Evolutionary conservation across 2,329 filamentous ascomycete species (phyloP).

Genomic region (Lachnellula occidentalis): DNA sequence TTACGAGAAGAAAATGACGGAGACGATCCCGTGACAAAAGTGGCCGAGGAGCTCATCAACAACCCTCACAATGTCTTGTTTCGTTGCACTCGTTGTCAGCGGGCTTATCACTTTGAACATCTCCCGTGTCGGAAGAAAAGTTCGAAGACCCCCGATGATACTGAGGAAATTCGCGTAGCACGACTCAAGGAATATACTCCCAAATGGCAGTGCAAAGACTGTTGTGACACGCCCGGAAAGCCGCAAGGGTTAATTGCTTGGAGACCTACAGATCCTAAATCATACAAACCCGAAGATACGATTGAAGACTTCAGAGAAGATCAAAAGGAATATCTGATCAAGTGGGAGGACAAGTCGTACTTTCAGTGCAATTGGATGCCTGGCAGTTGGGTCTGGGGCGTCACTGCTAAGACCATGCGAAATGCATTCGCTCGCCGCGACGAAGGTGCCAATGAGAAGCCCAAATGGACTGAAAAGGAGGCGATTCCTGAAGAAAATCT

Average conservation of each 20-base stretch:
- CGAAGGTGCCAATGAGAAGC: slow-evolving; percentile 49
- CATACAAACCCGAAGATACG: slow-evolving; percentile 46
- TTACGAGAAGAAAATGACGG: slow-evolving; percentile 74
- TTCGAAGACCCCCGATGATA: slow-evolving; percentile 34
- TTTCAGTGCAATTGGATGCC: slow-evolving; percentile 81
- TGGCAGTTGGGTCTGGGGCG: slow-evolving; percentile 81
- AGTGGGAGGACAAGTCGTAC: slow-evolving; percentile 79
- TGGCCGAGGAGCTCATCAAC: slow-evolving; percentile 63
- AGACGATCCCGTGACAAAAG: slow-evolving; percentile 65
- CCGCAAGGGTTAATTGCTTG: slow-evolving; percentile 81
- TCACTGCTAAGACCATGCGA: slow-evolving; percentile 58
- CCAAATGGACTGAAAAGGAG: slow-evolving; percentile 66
- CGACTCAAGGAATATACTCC: slow-evolving; percentile 66
- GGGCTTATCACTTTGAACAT: slow-evolving; percentile 81
- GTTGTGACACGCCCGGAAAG: slow-evolving; percentile 57
- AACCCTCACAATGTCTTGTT: slow-evolving; percentile 74
- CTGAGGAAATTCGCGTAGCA: slow-evolving; percentile 49
- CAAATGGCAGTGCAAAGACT: slow-evolving; percentile 79
- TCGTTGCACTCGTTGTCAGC: slow-evolving; percentile 70
- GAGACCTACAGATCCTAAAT: slow-evolving; percentile 62
- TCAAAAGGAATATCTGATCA: slow-evolving; percentile 86
- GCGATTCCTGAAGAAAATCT: slow-evolving; percentile 86
- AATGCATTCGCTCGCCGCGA: slow-evolving; percentile 71
- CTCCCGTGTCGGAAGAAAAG: slow-evolving; percentile 46
- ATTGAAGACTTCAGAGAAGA: slow-evolving; percentile 60